Evolutionary conservation across 495 filamentous ascomycete species (phyloP), one percentile per base, ranked within the genome.

Genomic region (Xeromyces bisporus): DNA sequence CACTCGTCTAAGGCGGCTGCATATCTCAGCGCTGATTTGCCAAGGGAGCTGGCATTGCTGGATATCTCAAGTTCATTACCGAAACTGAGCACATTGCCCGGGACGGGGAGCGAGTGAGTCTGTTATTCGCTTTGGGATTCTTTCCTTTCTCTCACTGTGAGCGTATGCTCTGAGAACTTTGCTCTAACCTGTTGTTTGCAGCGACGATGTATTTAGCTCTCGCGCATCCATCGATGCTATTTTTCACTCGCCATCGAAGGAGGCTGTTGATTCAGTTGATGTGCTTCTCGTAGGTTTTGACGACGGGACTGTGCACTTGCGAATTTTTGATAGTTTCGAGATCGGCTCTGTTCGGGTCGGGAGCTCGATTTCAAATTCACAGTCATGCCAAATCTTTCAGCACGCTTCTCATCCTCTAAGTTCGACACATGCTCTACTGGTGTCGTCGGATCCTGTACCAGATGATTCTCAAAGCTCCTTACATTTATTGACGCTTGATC

Each of bases 291-390:
- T 80, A 2, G 82, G 77, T 2, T 79, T 75, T n/a, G 63, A 70
- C 34, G 72, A 84, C 44, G 83, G 85, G 17, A 69, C 60, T n/a
- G 64, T 92, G 18, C 75, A 86, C 39, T 54, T 93, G 17, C 78
- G 77, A 34, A 82, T 93, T 31, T 93, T 91, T 50, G 81, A 93
- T 44, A 87, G 78, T 10, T 86, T 94, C 41, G 64, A 80, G 33
- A 78, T 93, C 34, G 84, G 89, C 1, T 71, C 62, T 12, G 69
- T 83, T 31, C 48, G 55, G 5, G 43, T 72, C 16, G 40, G 49
- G 8, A 35, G 36, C 21, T 28, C 44, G 17, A 25, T 34, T 26
- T 42, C 33, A 14, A 23, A 34, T 14, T 18, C 31, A 26, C 27
- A 31, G 2, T 41, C 45, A 7, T 53, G 47, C 23, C 35, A 32